These are phyloP conservation scores for Plasmodium adleri DNA, from an alignment of 169 alveolate species.

Conservation along the genomic window DNA sequence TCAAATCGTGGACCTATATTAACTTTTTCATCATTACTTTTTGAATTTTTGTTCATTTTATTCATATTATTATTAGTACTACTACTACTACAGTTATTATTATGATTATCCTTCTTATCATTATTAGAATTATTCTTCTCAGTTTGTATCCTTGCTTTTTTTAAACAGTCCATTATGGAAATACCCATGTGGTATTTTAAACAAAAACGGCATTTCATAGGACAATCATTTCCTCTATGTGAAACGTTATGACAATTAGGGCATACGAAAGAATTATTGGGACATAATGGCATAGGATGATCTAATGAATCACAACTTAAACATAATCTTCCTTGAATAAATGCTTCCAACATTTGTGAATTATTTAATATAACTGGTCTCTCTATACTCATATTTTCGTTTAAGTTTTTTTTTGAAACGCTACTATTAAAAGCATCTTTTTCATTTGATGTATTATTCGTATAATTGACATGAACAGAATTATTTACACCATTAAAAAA, in stretches of 20 bases:
- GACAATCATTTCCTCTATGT: constrained; percentile 81
- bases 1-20: constrained; percentile 74
- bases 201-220: constrained; percentile 75
- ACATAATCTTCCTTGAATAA: constrained; percentile 82
- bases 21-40: constrained; percentile 28
- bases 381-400: constrained; percentile 45
- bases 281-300: constrained; percentile 84
- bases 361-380: constrained; percentile 72
- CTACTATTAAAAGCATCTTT: constrained; percentile 17
- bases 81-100: constrained; percentile 14
- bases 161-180: constrained; percentile 74
- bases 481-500: constrained; percentile 5
- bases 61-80: not conserved
- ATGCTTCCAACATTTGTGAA: constrained; percentile 77
- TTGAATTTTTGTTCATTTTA: constrained; percentile 25
- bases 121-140: constrained; percentile 37
- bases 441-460: not conserved
- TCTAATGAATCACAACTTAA: constrained; percentile 84
- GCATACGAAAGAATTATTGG: constrained; percentile 83
- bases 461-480: constrained; percentile 1
- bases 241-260: constrained; percentile 85
- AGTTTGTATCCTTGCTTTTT: constrained; percentile 71
- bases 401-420: constrained; percentile 1
- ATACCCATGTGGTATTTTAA: constrained; percentile 56
- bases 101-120: constrained; percentile 22